A percentile compares a stretch with the other conserved stretches of the same genome.
Evolutionary conservation across 371 early-diverging fungal species (phyloP).

Genomic region (Blakeslea trispora): DNA sequence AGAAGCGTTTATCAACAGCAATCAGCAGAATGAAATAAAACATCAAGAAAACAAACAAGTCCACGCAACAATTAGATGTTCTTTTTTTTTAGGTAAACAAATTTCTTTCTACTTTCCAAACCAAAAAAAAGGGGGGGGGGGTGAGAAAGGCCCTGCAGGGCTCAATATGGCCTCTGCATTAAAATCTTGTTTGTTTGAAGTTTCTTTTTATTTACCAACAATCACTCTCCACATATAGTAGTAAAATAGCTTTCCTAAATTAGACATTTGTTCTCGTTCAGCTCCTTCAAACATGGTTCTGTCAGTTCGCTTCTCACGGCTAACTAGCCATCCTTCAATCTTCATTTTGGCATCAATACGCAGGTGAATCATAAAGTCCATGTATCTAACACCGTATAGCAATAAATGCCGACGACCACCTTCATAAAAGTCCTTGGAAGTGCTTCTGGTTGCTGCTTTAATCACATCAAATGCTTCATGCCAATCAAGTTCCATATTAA

Average conservation of each 20-base stretch:
- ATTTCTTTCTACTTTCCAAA: too few relatives aligned
- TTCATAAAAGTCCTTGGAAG: conserved; percentile 31
- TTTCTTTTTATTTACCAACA: conserved; percentile 17
- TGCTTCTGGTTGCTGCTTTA: conserved; percentile 19
- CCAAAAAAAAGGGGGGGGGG: too few relatives aligned
- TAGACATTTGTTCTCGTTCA: conserved; percentile 38
- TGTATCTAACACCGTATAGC: conserved; percentile 40
- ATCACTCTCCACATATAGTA: conserved; percentile 35
- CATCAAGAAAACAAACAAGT: too few relatives aligned
- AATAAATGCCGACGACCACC: conserved; percentile 33
- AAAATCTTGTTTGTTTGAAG: too few relatives aligned
- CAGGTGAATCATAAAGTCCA: conserved; percentile 47
- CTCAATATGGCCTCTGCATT: too few relatives aligned
- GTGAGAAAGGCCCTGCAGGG: too few relatives aligned
- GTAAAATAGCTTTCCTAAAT: conserved; percentile 32
- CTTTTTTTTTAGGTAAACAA: too few relatives aligned
- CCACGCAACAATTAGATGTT: too few relatives aligned
- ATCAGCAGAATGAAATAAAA: too few relatives aligned
- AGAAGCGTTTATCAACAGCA: too few relatives aligned
- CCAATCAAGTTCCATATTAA: conserved; percentile 33
- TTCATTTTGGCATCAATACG: conserved; percentile 11
- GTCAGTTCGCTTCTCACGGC: conserved; percentile 28
- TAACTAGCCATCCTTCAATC: conserved; percentile 44
- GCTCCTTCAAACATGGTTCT: conserved; percentile 21
- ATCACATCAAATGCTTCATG: conserved; percentile 29